phyloP scores from a whole-genome alignment of 352 stramenopile species.

The Globisporangium lucens region DNA sequence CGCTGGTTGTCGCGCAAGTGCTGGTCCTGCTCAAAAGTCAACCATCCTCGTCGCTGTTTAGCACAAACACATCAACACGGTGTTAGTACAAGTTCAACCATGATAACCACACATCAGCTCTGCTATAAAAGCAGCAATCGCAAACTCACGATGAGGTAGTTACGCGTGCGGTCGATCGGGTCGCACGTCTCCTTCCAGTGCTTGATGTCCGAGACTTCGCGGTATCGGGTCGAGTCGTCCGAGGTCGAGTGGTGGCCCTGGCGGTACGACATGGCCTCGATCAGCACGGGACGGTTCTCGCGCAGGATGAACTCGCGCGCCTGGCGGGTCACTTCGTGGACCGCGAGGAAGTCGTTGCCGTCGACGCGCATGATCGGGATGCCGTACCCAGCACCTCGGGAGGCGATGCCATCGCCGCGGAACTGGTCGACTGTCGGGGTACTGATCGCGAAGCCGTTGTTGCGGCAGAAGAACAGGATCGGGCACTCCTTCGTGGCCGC shows the following conservation, averaged over 20 bases:
- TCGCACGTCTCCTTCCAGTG: constrained; percentile 87
- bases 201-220: constrained; percentile 91
- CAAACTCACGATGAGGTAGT: constrained; percentile 82
- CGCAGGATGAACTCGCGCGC: constrained; percentile 90
- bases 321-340: constrained; percentile 90
- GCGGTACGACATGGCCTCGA: constrained; percentile 99
- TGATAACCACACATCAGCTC: neutral
- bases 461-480: constrained; percentile 97
- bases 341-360: constrained; percentile 97
- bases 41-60: constrained; percentile 70
- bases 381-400: constrained; percentile 92
- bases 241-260: constrained; percentile 98
- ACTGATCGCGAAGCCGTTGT: constrained; percentile 99
- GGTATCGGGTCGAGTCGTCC: constrained; percentile 97
- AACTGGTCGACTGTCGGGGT: constrained; percentile 96
- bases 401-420: constrained; percentile 95
- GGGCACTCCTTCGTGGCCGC: constrained; percentile 94
- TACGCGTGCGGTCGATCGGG: constrained; percentile 90
- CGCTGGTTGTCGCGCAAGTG: constrained; percentile 87
- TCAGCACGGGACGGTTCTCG: constrained; percentile 91
- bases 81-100: neutral
- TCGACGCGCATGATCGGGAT: constrained; percentile 97
- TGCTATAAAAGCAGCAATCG: neutral
- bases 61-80: neutral
- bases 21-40: constrained; percentile 85